Percentiles rank a stretch among this genome's conserved stretches.
Conservation (phyloP, 2,329 filamentous ascomycete genomes). For the Akanthomyces dipterigenus region DNA sequence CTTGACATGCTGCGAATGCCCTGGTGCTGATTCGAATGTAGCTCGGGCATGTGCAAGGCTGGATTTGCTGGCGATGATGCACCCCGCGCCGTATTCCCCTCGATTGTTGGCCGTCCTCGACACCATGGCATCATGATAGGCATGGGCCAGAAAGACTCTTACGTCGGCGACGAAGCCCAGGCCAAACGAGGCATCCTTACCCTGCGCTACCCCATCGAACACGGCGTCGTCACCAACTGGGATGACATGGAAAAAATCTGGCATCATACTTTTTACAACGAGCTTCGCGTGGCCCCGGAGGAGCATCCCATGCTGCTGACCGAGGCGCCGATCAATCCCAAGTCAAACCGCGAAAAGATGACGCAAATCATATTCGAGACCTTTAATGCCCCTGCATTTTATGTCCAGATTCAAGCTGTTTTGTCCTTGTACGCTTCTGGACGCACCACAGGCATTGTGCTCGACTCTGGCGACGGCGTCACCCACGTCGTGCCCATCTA, state of each 20-base stretch:
- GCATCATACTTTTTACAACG: slow-evolving; percentile 99
- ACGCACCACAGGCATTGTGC: slow-evolving; percentile 99
- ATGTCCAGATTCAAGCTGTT: slow-evolving; percentile 99
- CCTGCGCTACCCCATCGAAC: slow-evolving; percentile 98
- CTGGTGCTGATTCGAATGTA: slow-evolving; percentile 33
- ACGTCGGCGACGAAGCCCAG: slow-evolving; percentile 99
- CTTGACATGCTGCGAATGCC: background rate
- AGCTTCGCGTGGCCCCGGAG: slow-evolving; percentile 98
- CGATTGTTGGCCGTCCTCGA: slow-evolving; percentile 98
- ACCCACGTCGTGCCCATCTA: slow-evolving; percentile 99
- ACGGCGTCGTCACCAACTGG: slow-evolving; percentile 99
- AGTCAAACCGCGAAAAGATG: slow-evolving; percentile 99
- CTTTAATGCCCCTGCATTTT: slow-evolving; percentile 99
- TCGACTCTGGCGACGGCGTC: slow-evolving; percentile 99
- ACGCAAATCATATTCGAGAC: slow-evolving; percentile 99
- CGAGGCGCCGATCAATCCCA: slow-evolving; percentile 99
- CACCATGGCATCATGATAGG: slow-evolving; percentile 99
- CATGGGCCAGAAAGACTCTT: slow-evolving; percentile 99
- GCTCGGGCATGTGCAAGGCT: slow-evolving; percentile 99
- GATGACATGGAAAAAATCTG: slow-evolving; percentile 99
- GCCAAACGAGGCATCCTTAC: slow-evolving; percentile 99
- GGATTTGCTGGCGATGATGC: slow-evolving; percentile 99
- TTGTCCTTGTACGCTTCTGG: slow-evolving; percentile 98
- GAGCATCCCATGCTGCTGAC: slow-evolving; percentile 99
- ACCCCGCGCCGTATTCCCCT: slow-evolving; percentile 97